phyloP scores from a whole-genome alignment of 2,329 filamentous ascomycete species.

The Aspergillus amoenus region DNA sequence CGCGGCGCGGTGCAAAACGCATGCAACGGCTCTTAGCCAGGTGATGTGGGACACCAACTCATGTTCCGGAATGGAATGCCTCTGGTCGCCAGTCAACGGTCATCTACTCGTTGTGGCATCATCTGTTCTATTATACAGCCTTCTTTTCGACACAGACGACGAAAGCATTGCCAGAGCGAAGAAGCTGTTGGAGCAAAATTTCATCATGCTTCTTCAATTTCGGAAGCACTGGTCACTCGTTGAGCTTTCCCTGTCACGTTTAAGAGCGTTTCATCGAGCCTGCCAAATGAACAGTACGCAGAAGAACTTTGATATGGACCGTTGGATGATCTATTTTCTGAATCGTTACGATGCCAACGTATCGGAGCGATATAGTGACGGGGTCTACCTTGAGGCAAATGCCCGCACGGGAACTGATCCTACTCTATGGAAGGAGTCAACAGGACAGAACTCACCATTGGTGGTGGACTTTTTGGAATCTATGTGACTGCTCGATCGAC shows the following conservation, averaged over 20 bases:
- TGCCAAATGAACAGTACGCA: slow-evolving; percentile 10
- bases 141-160: slow-evolving; percentile 5
- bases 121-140: not conserved
- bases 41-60: slow-evolving; percentile 11
- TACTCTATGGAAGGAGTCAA: too few species aligned
- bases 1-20: slow-evolving; percentile 7
- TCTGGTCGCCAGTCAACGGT: slow-evolving; percentile 9
- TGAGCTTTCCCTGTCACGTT: slow-evolving; percentile 10
- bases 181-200: slow-evolving; percentile 7
- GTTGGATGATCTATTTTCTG: slow-evolving; percentile 8
- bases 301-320: slow-evolving; percentile 8
- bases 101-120: slow-evolving; percentile 6
- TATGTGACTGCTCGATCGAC: too few species aligned
- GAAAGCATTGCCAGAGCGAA: not conserved
- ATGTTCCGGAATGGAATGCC: slow-evolving; percentile 1
- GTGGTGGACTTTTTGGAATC: too few species aligned
- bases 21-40: slow-evolving; percentile 2
- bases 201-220: slow-evolving; percentile 9
- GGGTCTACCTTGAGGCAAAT: not conserved
- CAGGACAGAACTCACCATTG: too few species aligned
- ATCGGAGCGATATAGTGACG: slow-evolving; percentile 1
- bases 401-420: too few species aligned
- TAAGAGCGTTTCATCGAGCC: slow-evolving; percentile 8
- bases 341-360: slow-evolving; percentile 8
- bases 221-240: slow-evolving; percentile 8